phyloP scores from a whole-genome alignment of 768 basidiomycete species.

The Myochromella boudieri region DNA sequence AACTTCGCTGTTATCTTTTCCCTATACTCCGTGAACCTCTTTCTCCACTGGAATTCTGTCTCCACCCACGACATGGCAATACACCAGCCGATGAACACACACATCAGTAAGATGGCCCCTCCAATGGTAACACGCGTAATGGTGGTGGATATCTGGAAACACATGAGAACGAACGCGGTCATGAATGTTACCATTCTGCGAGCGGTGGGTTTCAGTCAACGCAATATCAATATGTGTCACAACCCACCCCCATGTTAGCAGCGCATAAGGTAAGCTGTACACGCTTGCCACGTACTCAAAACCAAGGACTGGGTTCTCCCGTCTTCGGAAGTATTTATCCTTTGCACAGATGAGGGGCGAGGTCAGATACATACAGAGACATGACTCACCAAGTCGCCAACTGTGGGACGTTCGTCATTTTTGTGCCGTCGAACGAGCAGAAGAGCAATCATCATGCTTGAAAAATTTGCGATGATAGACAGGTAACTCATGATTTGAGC shows the following conservation, averaged over 20 bases:
- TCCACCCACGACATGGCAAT: slow-evolving; percentile 21
- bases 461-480: slow-evolving; percentile 41
- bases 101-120: slow-evolving; percentile 6
- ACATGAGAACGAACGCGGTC: slow-evolving; percentile 25
- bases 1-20: too few species aligned
- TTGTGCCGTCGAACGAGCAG: slow-evolving; percentile 2
- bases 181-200: slow-evolving; percentile 25
- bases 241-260: slow-evolving; percentile 19
- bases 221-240: background rate
- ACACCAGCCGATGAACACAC: slow-evolving; percentile 23
- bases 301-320: background rate
- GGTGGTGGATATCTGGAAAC: slow-evolving; percentile 19
- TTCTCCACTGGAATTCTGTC: slow-evolving; percentile 3
- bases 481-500: slow-evolving; percentile 42
- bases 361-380: background rate
- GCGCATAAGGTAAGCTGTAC: slow-evolving; percentile 10
- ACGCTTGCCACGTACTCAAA: slow-evolving; percentile 10
- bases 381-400: background rate
- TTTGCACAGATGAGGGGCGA: background rate
- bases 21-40: too few species aligned
- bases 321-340: slow-evolving; percentile 6
- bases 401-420: background rate
- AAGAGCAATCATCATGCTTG: slow-evolving; percentile 20
- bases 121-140: slow-evolving; percentile 17
- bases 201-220: too few species aligned